A percentile compares a stretch with the other conserved stretches of the same genome.
Evolutionary conservation across 164 flowering plant species (phyloP).

Genomic region (Annona cherimola): DNA sequence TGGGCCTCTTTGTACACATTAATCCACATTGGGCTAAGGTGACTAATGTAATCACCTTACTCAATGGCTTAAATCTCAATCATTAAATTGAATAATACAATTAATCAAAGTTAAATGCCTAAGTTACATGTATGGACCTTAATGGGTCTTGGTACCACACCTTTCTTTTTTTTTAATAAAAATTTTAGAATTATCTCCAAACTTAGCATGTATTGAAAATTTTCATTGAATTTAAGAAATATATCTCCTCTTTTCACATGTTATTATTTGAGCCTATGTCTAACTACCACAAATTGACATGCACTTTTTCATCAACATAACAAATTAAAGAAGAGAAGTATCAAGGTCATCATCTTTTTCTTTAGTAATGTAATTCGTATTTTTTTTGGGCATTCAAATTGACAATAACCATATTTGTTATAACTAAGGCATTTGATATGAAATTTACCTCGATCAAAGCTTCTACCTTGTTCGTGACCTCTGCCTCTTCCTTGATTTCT

Average conservation of each 20-base stretch:
- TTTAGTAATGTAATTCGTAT: neutral
- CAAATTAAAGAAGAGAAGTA: too few relatives aligned
- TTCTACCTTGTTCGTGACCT: neutral
- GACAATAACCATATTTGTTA: neutral
- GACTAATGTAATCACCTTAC: too few relatives aligned
- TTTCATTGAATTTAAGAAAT: neutral
- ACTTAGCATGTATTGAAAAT: neutral
- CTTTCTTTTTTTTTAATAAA: neutral
- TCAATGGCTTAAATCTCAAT: too few relatives aligned
- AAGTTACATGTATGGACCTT: too few relatives aligned
- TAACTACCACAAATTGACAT: neutral
- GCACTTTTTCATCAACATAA: neutral
- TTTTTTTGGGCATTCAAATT: neutral
- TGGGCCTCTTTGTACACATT: too few relatives aligned
- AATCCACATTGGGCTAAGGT: too few relatives aligned
- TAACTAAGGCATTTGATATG: neutral
- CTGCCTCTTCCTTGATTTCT: conserved; percentile 4
- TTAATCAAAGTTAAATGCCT: too few relatives aligned
- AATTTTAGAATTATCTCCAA: neutral
- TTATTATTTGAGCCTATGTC: neutral
- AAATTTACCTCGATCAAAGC: neutral
- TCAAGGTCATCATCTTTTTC: neutral
- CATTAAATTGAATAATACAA: too few relatives aligned
- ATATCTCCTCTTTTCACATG: neutral
- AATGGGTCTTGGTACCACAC: too few relatives aligned